These are phyloP conservation scores for Bertia moriformis DNA, from an alignment of 2,329 filamentous ascomycete genomes.

Conservation along the genomic window DNA sequence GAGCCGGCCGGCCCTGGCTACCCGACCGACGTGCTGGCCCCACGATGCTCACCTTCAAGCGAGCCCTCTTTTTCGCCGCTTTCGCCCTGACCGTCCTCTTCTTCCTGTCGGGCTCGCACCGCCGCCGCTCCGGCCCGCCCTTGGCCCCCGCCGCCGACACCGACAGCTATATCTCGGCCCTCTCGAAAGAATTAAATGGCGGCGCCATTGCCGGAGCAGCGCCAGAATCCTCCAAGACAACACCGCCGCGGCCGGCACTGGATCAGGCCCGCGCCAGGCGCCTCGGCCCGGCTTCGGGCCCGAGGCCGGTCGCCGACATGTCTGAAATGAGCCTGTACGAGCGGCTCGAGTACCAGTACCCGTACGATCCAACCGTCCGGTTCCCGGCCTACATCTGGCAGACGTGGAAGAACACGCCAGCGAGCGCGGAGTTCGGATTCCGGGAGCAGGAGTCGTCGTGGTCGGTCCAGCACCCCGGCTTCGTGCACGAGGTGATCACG, in stretches of 20 bases:
- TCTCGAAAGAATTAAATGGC: too few species aligned
- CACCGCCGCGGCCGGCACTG: too few species aligned
- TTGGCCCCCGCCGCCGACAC: too few species aligned
- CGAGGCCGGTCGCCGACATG: constrained; percentile 56
- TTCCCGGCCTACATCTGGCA: constrained; percentile 99
- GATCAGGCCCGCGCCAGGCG: constrained; percentile 7
- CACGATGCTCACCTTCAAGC: constrained; percentile 17
- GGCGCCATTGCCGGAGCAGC: constrained; percentile 5
- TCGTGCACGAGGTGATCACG: constrained; percentile 94
- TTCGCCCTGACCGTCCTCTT: constrained; percentile 17
- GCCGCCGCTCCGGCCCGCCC: constrained; percentile 10
- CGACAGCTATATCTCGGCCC: too few species aligned
- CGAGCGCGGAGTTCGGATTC: constrained; percentile 64
- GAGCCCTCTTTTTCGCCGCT: constrained; percentile 14
- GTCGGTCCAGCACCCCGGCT: constrained; percentile 73
- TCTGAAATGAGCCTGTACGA: constrained; percentile 57
- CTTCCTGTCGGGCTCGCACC: constrained; percentile 15
- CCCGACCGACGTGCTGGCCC: constrained; percentile 5
- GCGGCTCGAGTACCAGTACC: constrained; percentile 85
- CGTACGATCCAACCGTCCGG: constrained; percentile 74
- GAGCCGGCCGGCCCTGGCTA: constrained; percentile 2
- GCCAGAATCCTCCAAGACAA: constrained; percentile 11
- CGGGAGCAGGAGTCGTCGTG: constrained; percentile 78
- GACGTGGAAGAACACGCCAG: constrained; percentile 84
- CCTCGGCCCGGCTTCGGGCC: constrained; percentile 36